These are phyloP conservation scores for Ceratocystis variospora DNA, from an alignment of 2,329 filamentous ascomycete species.

Conservation along the genomic window DNA sequence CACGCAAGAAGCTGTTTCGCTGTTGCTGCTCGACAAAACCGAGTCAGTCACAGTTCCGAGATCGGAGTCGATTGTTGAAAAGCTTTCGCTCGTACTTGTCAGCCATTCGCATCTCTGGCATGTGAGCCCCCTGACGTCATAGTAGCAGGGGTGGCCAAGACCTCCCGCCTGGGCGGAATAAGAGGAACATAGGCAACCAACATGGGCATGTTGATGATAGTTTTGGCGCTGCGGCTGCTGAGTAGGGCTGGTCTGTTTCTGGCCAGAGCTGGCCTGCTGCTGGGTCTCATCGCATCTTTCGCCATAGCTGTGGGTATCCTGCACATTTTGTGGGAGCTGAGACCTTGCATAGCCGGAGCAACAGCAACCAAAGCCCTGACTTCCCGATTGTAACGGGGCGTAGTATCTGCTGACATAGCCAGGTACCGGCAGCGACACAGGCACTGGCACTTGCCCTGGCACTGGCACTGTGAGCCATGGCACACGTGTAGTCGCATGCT, in stretches of 20 bases:
- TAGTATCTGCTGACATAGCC: too few relatives aligned
- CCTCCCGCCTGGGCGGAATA: not conserved
- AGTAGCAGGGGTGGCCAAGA: not conserved
- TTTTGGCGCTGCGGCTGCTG: not conserved
- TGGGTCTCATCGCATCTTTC: too few relatives aligned
- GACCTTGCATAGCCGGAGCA: too few relatives aligned
- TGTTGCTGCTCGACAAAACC: not conserved
- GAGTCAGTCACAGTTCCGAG: not conserved
- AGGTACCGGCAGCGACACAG: not conserved
- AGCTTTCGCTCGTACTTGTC: not conserved
- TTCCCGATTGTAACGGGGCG: too few relatives aligned
- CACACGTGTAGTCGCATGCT: not conserved
- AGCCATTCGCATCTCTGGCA: not conserved
- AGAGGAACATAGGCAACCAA: not conserved
- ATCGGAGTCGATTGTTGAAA: not conserved
- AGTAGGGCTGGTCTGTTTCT: not conserved
- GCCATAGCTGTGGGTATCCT: too few relatives aligned
- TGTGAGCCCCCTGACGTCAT: not conserved
- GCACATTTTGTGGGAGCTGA: too few relatives aligned
- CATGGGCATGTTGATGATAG: not conserved
- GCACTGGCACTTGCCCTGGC: not conserved
- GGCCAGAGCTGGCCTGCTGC: not conserved
- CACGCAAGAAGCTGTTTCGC: not conserved
- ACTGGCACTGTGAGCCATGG: not conserved
- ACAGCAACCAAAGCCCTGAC: too few relatives aligned